Evolutionary conservation across 2,329 filamentous ascomycete genomes (phyloP).

Genomic region (Colletotrichum siamense): DNA sequence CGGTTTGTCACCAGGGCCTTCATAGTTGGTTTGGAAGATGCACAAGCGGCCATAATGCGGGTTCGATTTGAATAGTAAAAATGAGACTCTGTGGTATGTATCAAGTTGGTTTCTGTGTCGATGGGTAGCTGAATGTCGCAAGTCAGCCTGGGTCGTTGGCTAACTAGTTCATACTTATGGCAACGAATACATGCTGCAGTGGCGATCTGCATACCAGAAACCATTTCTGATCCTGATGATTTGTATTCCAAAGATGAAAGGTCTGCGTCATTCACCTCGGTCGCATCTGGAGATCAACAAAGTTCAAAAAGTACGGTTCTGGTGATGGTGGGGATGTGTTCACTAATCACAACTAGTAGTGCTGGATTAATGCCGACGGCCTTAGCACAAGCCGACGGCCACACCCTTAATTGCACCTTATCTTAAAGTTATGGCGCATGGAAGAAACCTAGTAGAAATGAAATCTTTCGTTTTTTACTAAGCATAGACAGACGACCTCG

Average conservation of each 20-base stretch:
- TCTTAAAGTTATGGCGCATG: not conserved
- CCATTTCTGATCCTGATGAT: not conserved
- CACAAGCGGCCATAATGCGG: not conserved
- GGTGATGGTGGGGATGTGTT: not conserved
- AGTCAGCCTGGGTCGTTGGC: not conserved
- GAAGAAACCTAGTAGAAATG: not conserved
- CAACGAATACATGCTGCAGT: not conserved
- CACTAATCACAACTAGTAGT: not conserved
- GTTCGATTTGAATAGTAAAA: not conserved
- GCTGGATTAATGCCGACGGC: not conserved
- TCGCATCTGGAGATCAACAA: not conserved
- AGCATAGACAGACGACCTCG: not conserved
- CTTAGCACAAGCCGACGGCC: not conserved
- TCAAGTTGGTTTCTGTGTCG: not conserved
- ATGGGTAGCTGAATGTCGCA: not conserved
- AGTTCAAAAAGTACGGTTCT: not conserved
- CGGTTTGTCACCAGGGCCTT: conserved; percentile 23
- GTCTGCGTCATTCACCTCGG: not conserved
- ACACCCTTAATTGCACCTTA: not conserved
- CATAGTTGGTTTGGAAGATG: conserved; percentile 6
- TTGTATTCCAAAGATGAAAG: not conserved
- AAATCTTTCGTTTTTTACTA: not conserved
- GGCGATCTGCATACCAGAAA: not conserved
- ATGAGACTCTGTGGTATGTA: not conserved
- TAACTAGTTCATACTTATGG: not conserved